Evolutionary conservation across 306 rosid genomes (phyloP), one percentile per base, ranked within the genome.

Genomic region (Quercus glauca): DNA sequence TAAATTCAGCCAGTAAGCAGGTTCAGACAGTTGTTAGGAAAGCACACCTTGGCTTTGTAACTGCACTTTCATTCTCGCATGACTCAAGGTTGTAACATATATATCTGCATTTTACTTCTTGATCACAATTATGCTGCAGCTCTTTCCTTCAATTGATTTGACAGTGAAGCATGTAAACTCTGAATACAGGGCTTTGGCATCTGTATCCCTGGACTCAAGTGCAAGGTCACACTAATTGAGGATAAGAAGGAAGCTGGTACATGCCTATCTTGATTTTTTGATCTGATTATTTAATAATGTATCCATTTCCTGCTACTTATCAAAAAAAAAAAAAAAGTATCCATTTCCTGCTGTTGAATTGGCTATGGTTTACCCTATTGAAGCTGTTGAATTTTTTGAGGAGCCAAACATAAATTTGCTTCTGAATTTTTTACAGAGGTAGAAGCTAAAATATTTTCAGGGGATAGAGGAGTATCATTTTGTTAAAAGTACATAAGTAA

Each of bases 31-130:
- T 72, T 76, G 80, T 91, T 71, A 88, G 86, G 77, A 90, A 52
- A 79, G 98, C 99, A 33, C 98, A 95, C 87, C 86, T 87, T 65
- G 99, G 98, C 81, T 85, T 95, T 25, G 92, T 95, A 43, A 95
- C 99, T 73, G 89, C 98, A 31, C 76, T 95, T 87, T 86, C 90
- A 55, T 93, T 95, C 85, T 90, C 97, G 53, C 91, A 56, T 74
- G 96, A 95, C 86, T 88, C 99, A 85, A 92, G 99, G 99, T 94
- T 63, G 77, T 82, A 79, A 73, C 49, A 45, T 19, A 69, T 23
- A 35, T 51, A n/a, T 74, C 20, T 21, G 23, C 59, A 19, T 51
- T 60, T 23, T 82, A 14, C 63, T 15, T 55, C 71, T 31, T 52
- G n/a, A 52, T 78, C 56, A 61, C 52, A 73, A 28, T 63, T 55